Evolutionary conservation across 345 rosid genomes (phyloP), one percentile per base, ranked within the genome.

Genomic region (Populus nigra): DNA sequence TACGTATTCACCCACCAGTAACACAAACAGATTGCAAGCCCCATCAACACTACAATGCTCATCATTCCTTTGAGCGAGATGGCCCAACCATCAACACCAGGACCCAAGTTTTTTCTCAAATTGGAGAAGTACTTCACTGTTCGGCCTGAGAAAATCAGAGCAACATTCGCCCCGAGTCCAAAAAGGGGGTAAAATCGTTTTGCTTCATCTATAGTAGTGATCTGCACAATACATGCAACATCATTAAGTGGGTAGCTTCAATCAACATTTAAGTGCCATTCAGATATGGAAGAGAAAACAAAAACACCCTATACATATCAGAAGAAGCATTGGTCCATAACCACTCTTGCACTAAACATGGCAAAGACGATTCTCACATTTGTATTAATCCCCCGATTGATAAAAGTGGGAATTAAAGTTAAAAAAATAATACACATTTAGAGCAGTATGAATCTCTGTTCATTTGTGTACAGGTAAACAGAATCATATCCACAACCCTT

Each of bases 41-140:
- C 99, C 97, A 93, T 88, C 77, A 88, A 71, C 5, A 95, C 98
- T 65, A 95, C 99, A 71, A 95, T 93, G 85, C 93, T 92, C 98
- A 95, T 95, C 99, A 95, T 95, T 18, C 83, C 99, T 84, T 91
- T 93, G 78, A 95, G 87, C 74, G 99, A 93, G 79, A 93, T 69
- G 62, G 99, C 98, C 99, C 99, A 95, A 53, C 99, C 99, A 87
- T 95, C 99, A 77, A 95, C 97, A 80, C 99, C 98, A 80, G 99
- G 99, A 39, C 97, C 99, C 88, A 95, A 86, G 81, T 76, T 87
- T 76, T 88, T 79, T 77, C 99, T 91, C 91, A 95, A 73, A 65
- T 90, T 93, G 43, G 99, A 95, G 86, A 95, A 93, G 78, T 95
- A 95, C 80, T 95, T 95, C 68, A 95, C 99, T 53, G 99, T 95